Percentiles rank a stretch among this genome's conserved stretches.
These are phyloP conservation scores for Hypoxylon sp. DNA, from an alignment of 2,329 filamentous ascomycete species.

Conservation along the genomic window DNA sequence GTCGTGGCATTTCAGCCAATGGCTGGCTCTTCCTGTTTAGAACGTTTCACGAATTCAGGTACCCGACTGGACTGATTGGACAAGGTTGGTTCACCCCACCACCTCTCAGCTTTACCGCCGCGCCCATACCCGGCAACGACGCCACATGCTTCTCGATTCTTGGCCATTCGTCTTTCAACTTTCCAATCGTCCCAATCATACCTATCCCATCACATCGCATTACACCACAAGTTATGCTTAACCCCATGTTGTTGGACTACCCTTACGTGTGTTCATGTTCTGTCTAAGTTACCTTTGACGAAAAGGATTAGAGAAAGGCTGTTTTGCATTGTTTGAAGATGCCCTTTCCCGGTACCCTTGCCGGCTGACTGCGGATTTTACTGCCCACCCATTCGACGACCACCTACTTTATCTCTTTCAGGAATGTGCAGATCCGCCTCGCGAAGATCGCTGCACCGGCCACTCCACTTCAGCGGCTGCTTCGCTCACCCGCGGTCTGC, in stretches of 20 bases:
- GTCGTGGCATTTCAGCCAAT: constrained; percentile 37
- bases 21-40: constrained; percentile 26
- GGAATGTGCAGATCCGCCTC: constrained; percentile 40
- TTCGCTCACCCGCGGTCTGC: constrained; percentile 11
- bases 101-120: constrained; percentile 43
- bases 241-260: constrained; percentile 9
- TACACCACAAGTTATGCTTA: constrained; percentile 26
- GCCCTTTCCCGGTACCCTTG: constrained; percentile 6
- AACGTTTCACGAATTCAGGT: constrained; percentile 47
- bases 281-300: background rate
- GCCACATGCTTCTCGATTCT: constrained; percentile 29
- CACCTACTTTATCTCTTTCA: constrained; percentile 43
- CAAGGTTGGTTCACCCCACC: constrained; percentile 26
- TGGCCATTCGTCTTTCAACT: constrained; percentile 15
- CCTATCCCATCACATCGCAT: constrained; percentile 19
- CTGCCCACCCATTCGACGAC: constrained; percentile 36
- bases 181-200: no score
- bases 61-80: constrained; percentile 42
- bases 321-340: constrained; percentile 42
- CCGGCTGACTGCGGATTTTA: constrained; percentile 20
- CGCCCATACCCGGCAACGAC: constrained; percentile 25
- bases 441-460: constrained; percentile 41
- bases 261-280: background rate
- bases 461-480: constrained; percentile 36
- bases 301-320: constrained; percentile 29